A percentile compares a stretch with the other conserved stretches of the same genome.
Conservation (phyloP, 176 grass and related monocot species). For the Areca catechu region DNA sequence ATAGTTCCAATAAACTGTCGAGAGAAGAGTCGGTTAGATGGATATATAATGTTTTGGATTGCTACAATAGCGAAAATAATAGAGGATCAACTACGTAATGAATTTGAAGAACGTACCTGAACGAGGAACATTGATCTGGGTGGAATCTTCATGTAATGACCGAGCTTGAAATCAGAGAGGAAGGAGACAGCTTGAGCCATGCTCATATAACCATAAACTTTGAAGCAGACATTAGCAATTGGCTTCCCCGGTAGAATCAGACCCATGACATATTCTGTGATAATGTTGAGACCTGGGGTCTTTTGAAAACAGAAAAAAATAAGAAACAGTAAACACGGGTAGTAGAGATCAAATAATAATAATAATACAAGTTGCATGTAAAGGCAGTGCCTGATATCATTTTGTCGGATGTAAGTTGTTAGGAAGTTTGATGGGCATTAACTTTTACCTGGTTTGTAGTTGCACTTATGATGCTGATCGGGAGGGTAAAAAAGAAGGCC, state of each 20-base stretch:
- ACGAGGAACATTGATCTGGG: conserved; percentile 88
- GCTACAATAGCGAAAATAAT: no score
- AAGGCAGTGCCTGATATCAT: no score
- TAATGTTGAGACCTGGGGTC: conserved; percentile 88
- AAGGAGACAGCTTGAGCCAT: conserved; percentile 72
- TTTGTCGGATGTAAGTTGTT: no score
- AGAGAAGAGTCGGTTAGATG: background rate
- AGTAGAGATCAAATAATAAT: no score
- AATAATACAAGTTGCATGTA: no score
- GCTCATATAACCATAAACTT: conserved; percentile 93
- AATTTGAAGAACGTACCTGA: conserved; percentile 35
- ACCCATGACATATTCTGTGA: conserved; percentile 79
- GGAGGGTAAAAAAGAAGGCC: conserved; percentile 75
- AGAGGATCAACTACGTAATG: no score
- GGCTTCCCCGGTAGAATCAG: conserved; percentile 70
- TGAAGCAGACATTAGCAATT: conserved; percentile 82
- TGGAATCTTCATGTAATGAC: conserved; percentile 99
- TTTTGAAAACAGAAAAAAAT: conserved; percentile 6
- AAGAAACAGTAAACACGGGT: no score
- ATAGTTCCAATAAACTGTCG: conserved; percentile 50
- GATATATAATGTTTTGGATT: no score
- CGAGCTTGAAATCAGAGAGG: conserved; percentile 87
- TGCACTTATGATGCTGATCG: conserved; percentile 73
- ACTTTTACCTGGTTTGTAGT: conserved; percentile 72
- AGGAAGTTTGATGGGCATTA: no score